Evolutionary conservation across 1,284 basidiomycete genomes (phyloP), one percentile per base, ranked within the genome.

Genomic region (Rhodotorula sp.): DNA sequence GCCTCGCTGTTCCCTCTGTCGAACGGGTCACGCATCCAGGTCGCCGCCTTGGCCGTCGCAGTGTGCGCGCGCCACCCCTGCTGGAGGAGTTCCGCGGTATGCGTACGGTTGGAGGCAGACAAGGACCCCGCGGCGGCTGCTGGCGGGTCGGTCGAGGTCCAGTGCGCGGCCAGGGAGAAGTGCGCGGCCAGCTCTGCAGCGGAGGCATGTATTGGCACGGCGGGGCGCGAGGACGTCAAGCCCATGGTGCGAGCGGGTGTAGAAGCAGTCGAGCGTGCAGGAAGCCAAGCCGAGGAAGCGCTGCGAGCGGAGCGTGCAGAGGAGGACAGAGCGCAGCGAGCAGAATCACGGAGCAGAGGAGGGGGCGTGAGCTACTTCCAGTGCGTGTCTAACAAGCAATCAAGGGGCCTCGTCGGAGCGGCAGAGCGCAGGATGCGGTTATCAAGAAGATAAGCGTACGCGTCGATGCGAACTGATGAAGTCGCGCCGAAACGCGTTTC

Each of bases 1-100:
- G 62, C 55, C 1, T 59, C n/a, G 2, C 27, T 17, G 32, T 54
- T 41, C 21, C 13, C 22, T 3, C 34, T 7, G 21, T 59, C 59
- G 56, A 68, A 65, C 22, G 70, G 66, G 25, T 68, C 54, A 3
- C 29, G 29, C 7, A 17, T 19, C 51, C 51, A 54, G 4, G 7
- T 15, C 3, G 51, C 51, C 8, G 32, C 32, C 15, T 12, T 34
- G 17, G 19, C 15, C 29, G 19, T 19, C 51, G 13, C 12, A 17
- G 29, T 29, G 2, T 13, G 19, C 29, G 29, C 51, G 13, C n/a
- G 27, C 51, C 51, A 54, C 15, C 29, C n/a, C 29, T 32, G 29
- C 17, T 32, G 51, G 13, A 54, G 51, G 15, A 32, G 15, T 15
- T 54, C 51, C n/a, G n/a, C 9, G 7, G 50, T 48, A 25, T 25